Base-by-base conservation (phyloP, 495 filamentous ascomycete species). In the Lepraria neglecta region DNA sequence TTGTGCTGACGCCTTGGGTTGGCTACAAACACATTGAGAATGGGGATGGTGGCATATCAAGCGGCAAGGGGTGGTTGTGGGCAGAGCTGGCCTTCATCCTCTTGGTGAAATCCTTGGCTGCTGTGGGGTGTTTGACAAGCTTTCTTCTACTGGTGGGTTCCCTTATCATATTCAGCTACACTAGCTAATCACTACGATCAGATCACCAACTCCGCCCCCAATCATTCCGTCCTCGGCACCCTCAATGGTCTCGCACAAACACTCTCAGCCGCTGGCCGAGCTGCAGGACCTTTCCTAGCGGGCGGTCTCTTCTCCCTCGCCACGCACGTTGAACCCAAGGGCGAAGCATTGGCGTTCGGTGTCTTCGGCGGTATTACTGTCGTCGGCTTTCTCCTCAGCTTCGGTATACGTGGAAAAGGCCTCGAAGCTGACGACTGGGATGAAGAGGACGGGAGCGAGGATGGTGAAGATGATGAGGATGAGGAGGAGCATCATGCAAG, bases 201-300 rank as follows among this genome's bases (percentile, higher is more conserved):
- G 90, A 87, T 98, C 66, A 98, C 92, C 28, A 98, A 98, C 68
- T 91, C 89, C 2, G 89, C 90, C 2, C 90, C 89, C 0, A 89
- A 91, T 40, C 82, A 95, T 70, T 85, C 87, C 21, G 90, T 90
- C 4, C 79, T 98, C 0, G 94, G 94, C 12, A 92, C 88, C 1
- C 76, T 98, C 33, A 96, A 97, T 64, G 94, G 94, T 33, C 84
- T 98, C 21, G 94, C 94, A 4, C 94, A 98, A 72, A 95, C 91
- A 0, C 82, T 98, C 3, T 94, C 90, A 9, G 94, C 95, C 0
- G 92, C 88, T 2, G 94, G 94, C 27, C 84, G 94, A 53, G 90
- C 92, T 35, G 79, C 89, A 0, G 95, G 94, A 0, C 94, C 94
- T 0, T 91, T 97, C 70, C 73, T 96, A 4, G 90, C 89, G 0